phyloP scores from a whole-genome alignment of 495 filamentous ascomycete species.

The Lineolata rhizophorae region DNA sequence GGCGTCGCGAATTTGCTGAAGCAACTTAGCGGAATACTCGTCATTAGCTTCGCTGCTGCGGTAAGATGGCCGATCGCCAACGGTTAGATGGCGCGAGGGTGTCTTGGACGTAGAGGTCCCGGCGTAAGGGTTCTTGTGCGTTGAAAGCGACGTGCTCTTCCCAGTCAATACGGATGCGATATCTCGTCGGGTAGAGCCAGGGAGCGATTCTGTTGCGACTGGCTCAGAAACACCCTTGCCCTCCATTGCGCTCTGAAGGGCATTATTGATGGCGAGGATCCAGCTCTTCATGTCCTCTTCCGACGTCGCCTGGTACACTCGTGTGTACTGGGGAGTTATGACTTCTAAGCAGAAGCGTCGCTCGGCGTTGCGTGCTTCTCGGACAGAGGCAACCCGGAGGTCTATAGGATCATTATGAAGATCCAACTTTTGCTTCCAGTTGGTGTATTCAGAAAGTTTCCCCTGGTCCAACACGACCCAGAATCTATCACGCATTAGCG shows the following conservation, averaged over 20 bases:
- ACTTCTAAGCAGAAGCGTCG: conserved; percentile 96
- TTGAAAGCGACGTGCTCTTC: conserved; percentile 64
- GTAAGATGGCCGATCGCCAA: conserved; percentile 77
- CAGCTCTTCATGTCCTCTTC: conserved; percentile 96
- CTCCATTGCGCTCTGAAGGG: conserved; percentile 86
- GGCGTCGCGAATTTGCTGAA: conserved; percentile 70
- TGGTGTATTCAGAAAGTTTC: conserved; percentile 91
- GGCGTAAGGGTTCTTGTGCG: conserved; percentile 5
- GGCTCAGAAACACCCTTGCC: conserved; percentile 33
- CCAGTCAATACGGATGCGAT: conserved; percentile 84
- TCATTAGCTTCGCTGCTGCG: conserved; percentile 47
- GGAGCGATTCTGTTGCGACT: conserved; percentile 18
- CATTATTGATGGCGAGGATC: conserved; percentile 95
- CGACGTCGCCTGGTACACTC: conserved; percentile 92
- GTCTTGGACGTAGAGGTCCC: conserved; percentile 31
- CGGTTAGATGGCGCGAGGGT: conserved; percentile 66
- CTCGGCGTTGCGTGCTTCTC: conserved; percentile 84
- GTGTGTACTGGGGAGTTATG: conserved; percentile 89
- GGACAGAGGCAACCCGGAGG: conserved; percentile 85
- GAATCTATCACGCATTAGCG: conserved; percentile 34
- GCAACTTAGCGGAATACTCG: conserved; percentile 62
- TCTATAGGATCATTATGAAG: conserved; percentile 98
- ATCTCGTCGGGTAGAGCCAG: conserved; percentile 40
- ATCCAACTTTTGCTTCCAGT: conserved; percentile 96
- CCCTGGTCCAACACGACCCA: conserved; percentile 97